Conservation (phyloP, 2,329 filamentous ascomycete genomes). For the Magnaporthiopsis incrustans region DNA sequence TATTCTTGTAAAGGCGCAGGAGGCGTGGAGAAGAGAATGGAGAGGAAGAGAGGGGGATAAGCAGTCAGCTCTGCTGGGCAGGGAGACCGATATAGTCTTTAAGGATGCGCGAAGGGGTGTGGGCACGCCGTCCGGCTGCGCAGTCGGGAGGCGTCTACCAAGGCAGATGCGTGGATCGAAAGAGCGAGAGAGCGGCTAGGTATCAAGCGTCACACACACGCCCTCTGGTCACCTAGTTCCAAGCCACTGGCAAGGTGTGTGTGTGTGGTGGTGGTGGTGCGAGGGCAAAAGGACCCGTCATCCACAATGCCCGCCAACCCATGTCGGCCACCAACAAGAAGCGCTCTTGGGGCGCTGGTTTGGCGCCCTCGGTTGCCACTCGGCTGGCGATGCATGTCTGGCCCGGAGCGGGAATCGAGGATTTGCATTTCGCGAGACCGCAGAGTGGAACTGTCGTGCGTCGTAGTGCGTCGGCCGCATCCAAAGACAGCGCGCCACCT, state of each 20-base stretch:
- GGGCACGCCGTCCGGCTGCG: background rate
- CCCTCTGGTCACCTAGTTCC: background rate
- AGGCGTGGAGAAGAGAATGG: slow-evolving; percentile 22
- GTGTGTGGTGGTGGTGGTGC: background rate
- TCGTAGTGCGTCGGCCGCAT: background rate
- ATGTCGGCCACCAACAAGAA: background rate
- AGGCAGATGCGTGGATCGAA: background rate
- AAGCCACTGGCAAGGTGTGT: background rate
- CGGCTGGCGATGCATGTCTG: background rate
- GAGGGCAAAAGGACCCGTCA: background rate
- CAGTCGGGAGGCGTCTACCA: background rate
- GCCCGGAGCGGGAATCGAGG: background rate
- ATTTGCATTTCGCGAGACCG: background rate
- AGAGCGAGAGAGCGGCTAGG: background rate
- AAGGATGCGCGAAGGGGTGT: background rate
- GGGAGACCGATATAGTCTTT: slow-evolving; percentile 13
- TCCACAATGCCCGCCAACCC: background rate
- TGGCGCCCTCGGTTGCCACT: background rate
- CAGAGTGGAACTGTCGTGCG: background rate
- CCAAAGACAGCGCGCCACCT: background rate
- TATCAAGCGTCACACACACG: background rate
- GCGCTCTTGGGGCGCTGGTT: background rate
- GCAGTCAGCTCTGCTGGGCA: slow-evolving; percentile 10
- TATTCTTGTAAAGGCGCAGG: slow-evolving; percentile 22
- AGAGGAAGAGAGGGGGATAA: slow-evolving; percentile 18